Evolutionary conservation across 768 basidiomycete species (phyloP), one percentile per base, ranked within the genome.

Genomic region (Kwoniella heveanensis): DNA sequence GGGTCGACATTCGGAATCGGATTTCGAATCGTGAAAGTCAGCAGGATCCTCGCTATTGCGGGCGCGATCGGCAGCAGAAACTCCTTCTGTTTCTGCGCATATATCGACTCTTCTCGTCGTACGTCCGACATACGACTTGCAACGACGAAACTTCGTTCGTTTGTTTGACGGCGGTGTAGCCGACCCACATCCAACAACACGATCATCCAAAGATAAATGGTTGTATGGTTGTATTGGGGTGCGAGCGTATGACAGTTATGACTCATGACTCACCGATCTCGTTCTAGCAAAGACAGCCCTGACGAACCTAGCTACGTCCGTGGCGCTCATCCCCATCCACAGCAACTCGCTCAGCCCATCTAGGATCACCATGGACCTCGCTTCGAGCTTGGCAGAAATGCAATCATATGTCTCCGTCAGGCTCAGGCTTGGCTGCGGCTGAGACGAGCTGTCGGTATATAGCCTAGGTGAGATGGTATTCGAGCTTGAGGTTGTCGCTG

Each of bases 261-360:
- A 46, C 15, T 13, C 22, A 39, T 19, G n/a, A 58, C 57, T 49
- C 25, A 58, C 57, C 22, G 26, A 58, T 58, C 36, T 58, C 17
- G 36, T 30, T 58, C 36, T 49, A 2, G 66, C 60, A n/a, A 73
- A 39, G 2, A 66, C 44, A 13, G 76, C 71, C 29, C 78, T 57
- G 19, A 73, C 69, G 58, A 79, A 74, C 22, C 69, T 55, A 13
- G 49, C 25, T 10, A 79, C 50, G 6, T 70, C 60, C 2, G 44
- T 24, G 25, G 71, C 7, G 1, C 46, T 29, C 32, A 76, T 66
- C 0, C 76, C 78, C n/a, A 74, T 70, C 48, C 60, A 64, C 4
- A 70, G 21, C 22, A 79, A 54, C 32, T 76, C 71, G 22, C 63
- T 62, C 10, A 77, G 56, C n/a, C 74, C 74, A 50, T 76, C 74